These are phyloP conservation scores for Sugiyamaella qingdaonensis DNA, from an alignment of 805 yeast genomes.

Conservation along the genomic window DNA sequence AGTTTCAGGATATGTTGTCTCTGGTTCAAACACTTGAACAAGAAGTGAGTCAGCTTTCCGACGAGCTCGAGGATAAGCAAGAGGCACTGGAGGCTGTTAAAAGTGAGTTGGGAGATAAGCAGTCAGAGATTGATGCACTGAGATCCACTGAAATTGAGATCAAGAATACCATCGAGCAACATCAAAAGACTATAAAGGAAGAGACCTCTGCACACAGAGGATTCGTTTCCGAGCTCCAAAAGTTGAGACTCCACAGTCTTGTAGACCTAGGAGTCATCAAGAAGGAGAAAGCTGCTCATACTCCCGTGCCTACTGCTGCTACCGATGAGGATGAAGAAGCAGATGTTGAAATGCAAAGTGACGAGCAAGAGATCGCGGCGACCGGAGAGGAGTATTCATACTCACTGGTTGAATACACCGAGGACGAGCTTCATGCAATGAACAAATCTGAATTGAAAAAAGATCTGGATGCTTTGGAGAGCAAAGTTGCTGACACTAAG, in stretches of 20 bases:
- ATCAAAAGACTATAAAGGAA: constrained; percentile 40
- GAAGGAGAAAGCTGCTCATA: constrained; percentile 4
- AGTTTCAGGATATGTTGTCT: constrained; percentile 22
- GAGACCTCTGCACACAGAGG: constrained; percentile 37
- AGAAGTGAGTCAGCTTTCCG: constrained; percentile 17
- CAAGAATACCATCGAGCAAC: constrained; percentile 58
- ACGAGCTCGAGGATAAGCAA: constrained; percentile 24
- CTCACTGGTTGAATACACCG: constrained; percentile 41
- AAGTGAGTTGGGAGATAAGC: constrained; percentile 39
- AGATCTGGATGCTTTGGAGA: constrained; percentile 54
- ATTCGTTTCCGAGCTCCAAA: constrained; percentile 37
- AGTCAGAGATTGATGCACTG: constrained; percentile 48
- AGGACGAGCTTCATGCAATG: constrained; percentile 47
- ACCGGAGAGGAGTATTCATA: constrained; percentile 1
- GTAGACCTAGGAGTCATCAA: constrained; percentile 42
- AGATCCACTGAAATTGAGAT: constrained; percentile 65
- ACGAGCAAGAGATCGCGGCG: constrained; percentile 12
- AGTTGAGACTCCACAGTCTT: constrained; percentile 41
- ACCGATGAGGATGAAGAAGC: constrained; percentile 19
- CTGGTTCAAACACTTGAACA: constrained; percentile 18
- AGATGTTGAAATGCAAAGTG: constrained; percentile 7
- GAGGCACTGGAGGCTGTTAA: constrained; percentile 33
- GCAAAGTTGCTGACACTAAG: constrained; percentile 49
- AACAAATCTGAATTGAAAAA: constrained; percentile 47
- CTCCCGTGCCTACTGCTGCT: constrained; percentile 12